Evolutionary conservation across 371 early-diverging fungal genomes (phyloP), one percentile per base, ranked within the genome.

Genomic region (Apophysomyces ossiformis): DNA sequence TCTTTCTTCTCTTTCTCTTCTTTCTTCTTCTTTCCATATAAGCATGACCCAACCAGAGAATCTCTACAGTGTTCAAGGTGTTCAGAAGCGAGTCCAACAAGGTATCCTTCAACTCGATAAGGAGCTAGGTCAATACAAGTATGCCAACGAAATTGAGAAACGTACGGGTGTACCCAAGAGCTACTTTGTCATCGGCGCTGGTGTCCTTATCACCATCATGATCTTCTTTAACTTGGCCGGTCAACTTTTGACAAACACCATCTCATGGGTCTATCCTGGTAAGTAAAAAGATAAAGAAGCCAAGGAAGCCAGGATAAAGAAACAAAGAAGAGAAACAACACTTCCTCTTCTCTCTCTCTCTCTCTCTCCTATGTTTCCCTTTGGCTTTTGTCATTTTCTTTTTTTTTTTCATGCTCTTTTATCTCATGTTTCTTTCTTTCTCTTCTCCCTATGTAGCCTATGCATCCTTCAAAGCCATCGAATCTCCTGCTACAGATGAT

Each of bases 401-500:
- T 26, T 26, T 21, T 21, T 21, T 2, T 26, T 26, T 26, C 32
- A 2, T 26, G 32, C 32, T 26, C 32, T 1, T 26, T 26, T 26
- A 2, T 26, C 32, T 26, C 32, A 26, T 26, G 0, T 21, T 26
- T 26, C 26, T 2, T 26, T 26, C 32, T 26, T 26, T 50, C 13
- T 9, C 11, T 38, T 37, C 35, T 58, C 44, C 36, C 26, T 58
- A 4, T 62, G 32, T 74, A 85, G 96, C 96, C 7, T 97, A 93
- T 74, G 92, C 93, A 56, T 91, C 94, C 13, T 94, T 97, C 88
- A 88, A 91, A 77, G 97, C 96, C 21, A 89, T 97, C 65, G 98
- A 97, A 78, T 75, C 89, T 3, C 73, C 86, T 2, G 82, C 80
- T 60, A 93, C 85, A 66, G 85, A 85, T 11, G 96, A 96, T 75